Evolutionary conservation across 495 filamentous ascomycete species (phyloP).

Genomic region (Neurospora sp.): DNA sequence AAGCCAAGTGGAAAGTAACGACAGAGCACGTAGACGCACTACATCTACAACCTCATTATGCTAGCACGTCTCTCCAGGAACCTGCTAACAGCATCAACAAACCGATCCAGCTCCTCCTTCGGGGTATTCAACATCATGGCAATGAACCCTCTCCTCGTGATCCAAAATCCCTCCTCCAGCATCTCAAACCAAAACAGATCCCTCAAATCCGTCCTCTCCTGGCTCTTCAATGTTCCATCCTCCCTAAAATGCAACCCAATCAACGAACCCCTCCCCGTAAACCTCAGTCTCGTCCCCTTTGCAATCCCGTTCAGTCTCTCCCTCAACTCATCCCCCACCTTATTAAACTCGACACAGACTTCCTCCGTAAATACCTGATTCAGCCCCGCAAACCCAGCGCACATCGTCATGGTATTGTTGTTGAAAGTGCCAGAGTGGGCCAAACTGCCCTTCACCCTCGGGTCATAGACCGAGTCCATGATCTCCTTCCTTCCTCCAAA

Average conservation of each 20-base stretch:
- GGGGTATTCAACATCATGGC: slow-evolving; percentile 34
- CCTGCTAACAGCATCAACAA: slow-evolving; percentile 21
- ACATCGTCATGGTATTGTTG: slow-evolving; percentile 55
- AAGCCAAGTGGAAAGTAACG: background rate
- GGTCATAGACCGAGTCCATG: slow-evolving; percentile 45
- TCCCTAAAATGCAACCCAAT: slow-evolving; percentile 33
- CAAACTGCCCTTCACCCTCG: slow-evolving; percentile 19
- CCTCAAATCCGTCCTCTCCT: slow-evolving; percentile 23
- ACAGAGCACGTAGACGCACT: background rate
- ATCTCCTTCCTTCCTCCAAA: slow-evolving; percentile 50
- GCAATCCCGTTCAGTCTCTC: slow-evolving; percentile 20
- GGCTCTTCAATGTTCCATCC: slow-evolving; percentile 13
- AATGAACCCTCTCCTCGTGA: slow-evolving; percentile 31
- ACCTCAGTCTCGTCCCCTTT: slow-evolving; percentile 23
- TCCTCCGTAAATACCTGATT: slow-evolving; percentile 32
- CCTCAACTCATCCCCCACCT: slow-evolving; percentile 26
- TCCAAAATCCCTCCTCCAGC: slow-evolving; percentile 39
- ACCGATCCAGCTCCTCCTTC: slow-evolving; percentile 29
- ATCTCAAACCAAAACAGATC: slow-evolving; percentile 43
- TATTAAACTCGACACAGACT: slow-evolving; percentile 27
- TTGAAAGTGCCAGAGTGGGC: slow-evolving; percentile 59
- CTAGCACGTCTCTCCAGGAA: slow-evolving; percentile 15
- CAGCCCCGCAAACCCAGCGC: slow-evolving; percentile 39
- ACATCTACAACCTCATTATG: slow-evolving; percentile 10
- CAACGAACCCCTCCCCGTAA: slow-evolving; percentile 37